These are phyloP conservation scores for Filobasidium floriforme DNA, from an alignment of 768 basidiomycete genomes.

Conservation along the genomic window DNA sequence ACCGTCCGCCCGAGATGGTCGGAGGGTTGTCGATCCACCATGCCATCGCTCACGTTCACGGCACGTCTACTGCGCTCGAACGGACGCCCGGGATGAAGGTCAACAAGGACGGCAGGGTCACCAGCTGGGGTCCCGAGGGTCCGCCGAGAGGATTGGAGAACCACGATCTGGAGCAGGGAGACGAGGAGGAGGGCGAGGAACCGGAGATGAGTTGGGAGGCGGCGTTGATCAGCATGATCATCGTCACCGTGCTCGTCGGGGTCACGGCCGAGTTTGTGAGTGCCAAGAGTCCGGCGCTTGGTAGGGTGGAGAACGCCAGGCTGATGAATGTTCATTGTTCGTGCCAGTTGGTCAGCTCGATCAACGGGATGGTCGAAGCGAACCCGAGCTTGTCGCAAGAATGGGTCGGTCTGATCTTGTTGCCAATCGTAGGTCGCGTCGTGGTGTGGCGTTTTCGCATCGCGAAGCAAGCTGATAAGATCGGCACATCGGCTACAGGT, in stretches of 20 bases:
- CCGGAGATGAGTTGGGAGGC: slow-evolving; percentile 41
- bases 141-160: neutral
- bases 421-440: slow-evolving; percentile 62
- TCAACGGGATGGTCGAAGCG: slow-evolving; percentile 59
- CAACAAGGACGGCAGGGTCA: slow-evolving; percentile 6
- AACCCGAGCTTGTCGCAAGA: slow-evolving; percentile 59
- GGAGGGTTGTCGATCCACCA: slow-evolving; percentile 15
- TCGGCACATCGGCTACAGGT: neutral
- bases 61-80: slow-evolving; percentile 13
- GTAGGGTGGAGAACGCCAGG: neutral
- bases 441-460: slow-evolving; percentile 7
- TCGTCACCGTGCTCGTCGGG: slow-evolving; percentile 49
- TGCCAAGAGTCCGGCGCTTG: neutral
- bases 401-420: slow-evolving; percentile 80
- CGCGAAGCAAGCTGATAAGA: neutral
- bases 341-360: slow-evolving; percentile 57
- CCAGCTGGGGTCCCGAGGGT: neutral
- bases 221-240: slow-evolving; percentile 30
- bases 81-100: slow-evolving; percentile 12
- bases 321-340: neutral
- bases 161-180: neutral
- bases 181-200: slow-evolving; percentile 40
- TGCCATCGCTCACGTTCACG: slow-evolving; percentile 20
- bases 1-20: slow-evolving; percentile 7
- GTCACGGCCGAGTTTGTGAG: slow-evolving; percentile 53